A percentile compares a stretch with the other conserved stretches of the same genome.
Evolutionary conservation across 2,329 filamentous ascomycete species (phyloP).

Genomic region (Alternaria incomplexa): DNA sequence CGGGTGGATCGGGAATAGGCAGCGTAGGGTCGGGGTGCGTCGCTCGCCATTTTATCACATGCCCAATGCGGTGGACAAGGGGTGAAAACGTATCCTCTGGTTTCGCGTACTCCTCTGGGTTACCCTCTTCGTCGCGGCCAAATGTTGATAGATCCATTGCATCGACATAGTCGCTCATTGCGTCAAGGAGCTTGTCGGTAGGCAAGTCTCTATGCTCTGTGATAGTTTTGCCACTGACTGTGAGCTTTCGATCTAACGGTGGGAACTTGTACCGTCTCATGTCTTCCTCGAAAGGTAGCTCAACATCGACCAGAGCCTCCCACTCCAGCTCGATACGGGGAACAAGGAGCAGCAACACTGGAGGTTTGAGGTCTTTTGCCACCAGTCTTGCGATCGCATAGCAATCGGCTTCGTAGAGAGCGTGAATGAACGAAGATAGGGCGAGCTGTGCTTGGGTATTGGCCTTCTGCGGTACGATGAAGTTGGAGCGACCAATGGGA

Average conservation of each 20-base stretch:
- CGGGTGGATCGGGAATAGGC: slow-evolving; percentile 58
- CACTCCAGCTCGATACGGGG: slow-evolving; percentile 79
- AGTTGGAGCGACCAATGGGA: slow-evolving; percentile 79
- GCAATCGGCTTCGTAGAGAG: slow-evolving; percentile 81
- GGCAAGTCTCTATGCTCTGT: slow-evolving; percentile 86
- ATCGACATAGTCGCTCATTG: slow-evolving; percentile 93
- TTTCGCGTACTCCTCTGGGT: slow-evolving; percentile 71
- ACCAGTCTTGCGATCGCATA: slow-evolving; percentile 89
- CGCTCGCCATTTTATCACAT: slow-evolving; percentile 83
- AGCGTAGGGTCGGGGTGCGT: slow-evolving; percentile 72
- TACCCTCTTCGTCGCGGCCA: slow-evolving; percentile 73
- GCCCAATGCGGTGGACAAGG: slow-evolving; percentile 84
- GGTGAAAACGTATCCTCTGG: slow-evolving; percentile 86
- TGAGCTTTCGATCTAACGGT: slow-evolving; percentile 84
- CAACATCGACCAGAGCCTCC: slow-evolving; percentile 87
- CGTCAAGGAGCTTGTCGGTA: slow-evolving; percentile 71
- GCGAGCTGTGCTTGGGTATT: slow-evolving; percentile 86
- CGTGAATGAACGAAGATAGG: slow-evolving; percentile 87
- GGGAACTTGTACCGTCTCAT: slow-evolving; percentile 90
- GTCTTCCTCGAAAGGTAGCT: slow-evolving; percentile 92
- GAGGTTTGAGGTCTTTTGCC: slow-evolving; percentile 80
- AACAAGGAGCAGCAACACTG: slow-evolving; percentile 76
- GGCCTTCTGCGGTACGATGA: slow-evolving; percentile 76
- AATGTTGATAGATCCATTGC: slow-evolving; percentile 83
- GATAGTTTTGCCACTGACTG: slow-evolving; percentile 80